Base-by-base conservation (phyloP, 31 red algal species). In the Odonthalia washingtoniensis region DNA sequence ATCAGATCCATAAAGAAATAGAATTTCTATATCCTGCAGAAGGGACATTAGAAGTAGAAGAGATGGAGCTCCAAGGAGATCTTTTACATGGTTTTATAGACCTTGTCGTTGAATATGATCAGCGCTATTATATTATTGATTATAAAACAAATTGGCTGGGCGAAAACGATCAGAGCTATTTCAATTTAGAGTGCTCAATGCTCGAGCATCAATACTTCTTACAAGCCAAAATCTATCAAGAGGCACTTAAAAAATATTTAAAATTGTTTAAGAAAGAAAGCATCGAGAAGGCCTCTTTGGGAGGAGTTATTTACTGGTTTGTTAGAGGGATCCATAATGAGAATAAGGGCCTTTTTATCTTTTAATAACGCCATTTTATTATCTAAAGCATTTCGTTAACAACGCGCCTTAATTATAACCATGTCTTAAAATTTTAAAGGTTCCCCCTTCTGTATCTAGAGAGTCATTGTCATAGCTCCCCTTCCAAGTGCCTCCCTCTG, bases 251-350 rank as follows among this genome's bases (percentile, higher is more conserved):
- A 30, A 30, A 35, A 33, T 67, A 67, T 67, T 35, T 67, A 33
- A 67, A 67, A 67, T 33, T 33, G 27, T 35, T 30, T 67, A 67
- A 33, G 64, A 30, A 67, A 35, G 64, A 35, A 35, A 33, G 33
- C 33, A 30, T 33, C 30, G 27, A 67, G 30, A 35, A 67, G 33
- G 30, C 33, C 30, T 35, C 27, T 67, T 67, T 67, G 27, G 64
- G 64, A 30, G 64, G 64, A 67, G 64, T 67, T 30, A 33, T 67
- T 35, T 67, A 67, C 33, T 67, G 27, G 64, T 67, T 67, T 67
- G 64, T 67, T 30, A 30, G 64, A 67, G 64, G 64, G 27, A 67
- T 67, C 30, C 27, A 67, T 44, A 44, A 44, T 44, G 42, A 44
- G 42, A 44, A 44, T 44, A 44, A 44, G 42, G 42, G 42, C 42